phyloP scores from a whole-genome alignment of 352 stramenopile species.

The Discostella stelligera region DNA sequence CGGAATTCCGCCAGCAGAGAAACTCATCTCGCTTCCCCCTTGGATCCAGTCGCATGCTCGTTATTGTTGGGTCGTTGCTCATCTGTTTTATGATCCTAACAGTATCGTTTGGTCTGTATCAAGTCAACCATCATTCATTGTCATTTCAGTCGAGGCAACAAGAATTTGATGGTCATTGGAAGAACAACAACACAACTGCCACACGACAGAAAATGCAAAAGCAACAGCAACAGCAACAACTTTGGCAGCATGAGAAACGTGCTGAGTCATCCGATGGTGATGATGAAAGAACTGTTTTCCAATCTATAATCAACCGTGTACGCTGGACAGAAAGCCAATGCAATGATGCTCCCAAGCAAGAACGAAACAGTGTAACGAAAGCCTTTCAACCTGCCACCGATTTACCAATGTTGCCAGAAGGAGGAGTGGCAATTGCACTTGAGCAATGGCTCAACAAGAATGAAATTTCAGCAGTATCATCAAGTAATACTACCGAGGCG shows the following conservation, averaged over 20 bases:
- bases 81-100: conserved; percentile 30
- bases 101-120: conserved; percentile 35
- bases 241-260: conserved; percentile 1
- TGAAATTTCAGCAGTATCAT: conserved; percentile 18
- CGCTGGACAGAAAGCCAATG: conserved; percentile 42
- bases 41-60: conserved; percentile 23
- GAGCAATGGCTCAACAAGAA: conserved; percentile 32
- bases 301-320: conserved; percentile 51
- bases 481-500: background rate
- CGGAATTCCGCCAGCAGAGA: background rate
- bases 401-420: conserved; percentile 47
- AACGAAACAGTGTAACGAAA: conserved; percentile 45
- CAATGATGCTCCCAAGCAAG: conserved; percentile 16
- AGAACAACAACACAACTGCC: conserved; percentile 6
- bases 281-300: conserved; percentile 45
- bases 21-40: background rate
- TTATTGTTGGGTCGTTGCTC: conserved; percentile 24
- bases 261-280: conserved; percentile 23
- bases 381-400: conserved; percentile 32
- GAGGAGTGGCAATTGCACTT: conserved; percentile 43
- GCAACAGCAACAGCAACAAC: background rate
- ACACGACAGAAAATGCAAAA: background rate
- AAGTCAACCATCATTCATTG: conserved; percentile 47
- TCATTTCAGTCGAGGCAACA: conserved; percentile 58
- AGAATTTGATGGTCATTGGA: conserved; percentile 30